Conservation (phyloP, 352 stramenopile species). For the Phytopythium litorale region DNA sequence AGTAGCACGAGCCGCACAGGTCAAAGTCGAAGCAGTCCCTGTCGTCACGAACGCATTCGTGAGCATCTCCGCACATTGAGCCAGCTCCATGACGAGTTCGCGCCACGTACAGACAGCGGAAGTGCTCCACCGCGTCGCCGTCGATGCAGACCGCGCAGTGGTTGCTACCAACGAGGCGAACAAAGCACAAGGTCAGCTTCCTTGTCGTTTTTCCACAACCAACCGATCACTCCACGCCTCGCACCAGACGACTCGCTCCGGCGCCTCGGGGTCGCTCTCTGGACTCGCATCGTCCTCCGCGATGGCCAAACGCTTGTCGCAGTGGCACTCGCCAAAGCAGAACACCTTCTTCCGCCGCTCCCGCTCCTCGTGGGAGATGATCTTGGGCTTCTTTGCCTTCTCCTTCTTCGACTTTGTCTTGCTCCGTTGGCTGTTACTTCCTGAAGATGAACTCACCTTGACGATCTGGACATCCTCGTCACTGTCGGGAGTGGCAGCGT, state of each 20-base stretch:
- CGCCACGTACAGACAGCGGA: constrained; percentile 28
- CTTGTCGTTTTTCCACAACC: background rate
- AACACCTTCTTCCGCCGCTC: constrained; percentile 19
- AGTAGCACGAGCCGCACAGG: constrained; percentile 50
- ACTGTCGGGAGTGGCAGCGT: constrained; percentile 4
- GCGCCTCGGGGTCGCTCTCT: constrained; percentile 20
- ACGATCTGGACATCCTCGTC: background rate
- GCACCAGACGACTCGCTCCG: constrained; percentile 45
- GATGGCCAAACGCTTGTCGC: constrained; percentile 32
- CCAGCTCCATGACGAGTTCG: background rate
- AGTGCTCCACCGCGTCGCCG: constrained; percentile 29
- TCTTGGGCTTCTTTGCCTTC: constrained; percentile 1
- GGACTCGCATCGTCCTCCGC: constrained; percentile 23
- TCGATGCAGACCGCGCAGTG: constrained; percentile 26
- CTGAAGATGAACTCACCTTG: background rate
- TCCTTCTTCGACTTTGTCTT: constrained; percentile 16
- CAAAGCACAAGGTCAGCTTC: background rate
- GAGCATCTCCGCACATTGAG: background rate
- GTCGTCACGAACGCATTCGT: constrained; percentile 6
- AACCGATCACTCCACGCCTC: too few relatives aligned
- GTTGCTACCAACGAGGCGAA: constrained; percentile 20
- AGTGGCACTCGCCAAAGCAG: constrained; percentile 48
- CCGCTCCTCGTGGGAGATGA: constrained; percentile 23
- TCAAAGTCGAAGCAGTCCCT: constrained; percentile 82
- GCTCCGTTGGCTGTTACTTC: background rate